Base-by-base conservation (phyloP, 1,139 yeast species). In the Kluyveromyces marxianus region DNA sequence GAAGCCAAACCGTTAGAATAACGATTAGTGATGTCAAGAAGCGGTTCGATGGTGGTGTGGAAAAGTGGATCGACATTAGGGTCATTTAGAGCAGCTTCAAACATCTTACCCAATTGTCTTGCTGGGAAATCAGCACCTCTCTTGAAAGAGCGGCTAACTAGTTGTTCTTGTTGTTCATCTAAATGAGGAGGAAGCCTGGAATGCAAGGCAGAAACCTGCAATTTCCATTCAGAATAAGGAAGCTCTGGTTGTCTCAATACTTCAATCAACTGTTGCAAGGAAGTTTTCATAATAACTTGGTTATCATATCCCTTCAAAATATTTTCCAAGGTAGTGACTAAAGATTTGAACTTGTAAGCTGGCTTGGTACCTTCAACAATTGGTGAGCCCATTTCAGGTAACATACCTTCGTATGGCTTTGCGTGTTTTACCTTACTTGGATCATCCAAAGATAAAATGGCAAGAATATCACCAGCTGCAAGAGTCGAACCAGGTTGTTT, bases 401-500 rank as follows among this genome's bases (percentile, higher is more conserved):
- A 73, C 60, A 95, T 89, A 43, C 97, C 97, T 67, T 89, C 96
- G 60, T 77, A 92, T 42, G 97, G 96, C 65, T 83, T 72, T 42
- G 99, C 98, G 62, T 90, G 98, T 67, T 92, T 92, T 46, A 92
- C 98, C 71, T 88, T 89, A 5, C 96, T 82, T 51, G 98, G 97
- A 66, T 92, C 98, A 65, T 94, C 98, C 51, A 92, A 75, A 30
- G 97, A 83, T 57, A 92, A 75, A 52, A 92, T 92, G 31, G 97
- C 98, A 63, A 92, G 78, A 53, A 94, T 90, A 63, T 92, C 98
- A 69, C 98, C 98, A 42, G 97, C 97, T 59, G 80, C 80, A 50
- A 92, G 84, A 36, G 96, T 88, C 7, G 97, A 83, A 49, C 99
- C 99, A n/a, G 98, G 97, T 69, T 94, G 98, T 68, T 92, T 90